These are phyloP conservation scores for Brasilioporus rufonigricans DNA, from an alignment of 768 basidiomycete genomes.

Conservation along the genomic window DNA sequence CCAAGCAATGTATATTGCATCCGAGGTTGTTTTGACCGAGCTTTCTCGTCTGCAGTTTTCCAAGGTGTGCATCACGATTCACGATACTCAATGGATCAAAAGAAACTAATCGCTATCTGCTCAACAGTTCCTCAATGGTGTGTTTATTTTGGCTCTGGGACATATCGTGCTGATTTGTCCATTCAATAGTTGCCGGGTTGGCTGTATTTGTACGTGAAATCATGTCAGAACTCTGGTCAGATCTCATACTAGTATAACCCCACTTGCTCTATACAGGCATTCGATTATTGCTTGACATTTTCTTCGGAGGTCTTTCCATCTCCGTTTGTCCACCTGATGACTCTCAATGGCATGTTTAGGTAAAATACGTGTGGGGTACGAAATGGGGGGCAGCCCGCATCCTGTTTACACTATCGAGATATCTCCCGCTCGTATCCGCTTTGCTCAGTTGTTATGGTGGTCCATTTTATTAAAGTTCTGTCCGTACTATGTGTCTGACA, in stretches of 20 bases:
- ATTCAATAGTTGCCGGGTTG: constrained; percentile 18
- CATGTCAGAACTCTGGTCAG: background rate
- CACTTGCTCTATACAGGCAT: constrained; percentile 2
- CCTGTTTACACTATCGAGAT: constrained; percentile 28
- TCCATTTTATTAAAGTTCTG: background rate
- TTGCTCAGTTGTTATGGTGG: constrained; percentile 21
- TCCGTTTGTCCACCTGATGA: background rate
- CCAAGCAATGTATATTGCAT: constrained; percentile 6
- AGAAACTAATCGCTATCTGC: background rate
- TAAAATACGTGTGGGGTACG: constrained; percentile 23
- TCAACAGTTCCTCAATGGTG: constrained; percentile 21
- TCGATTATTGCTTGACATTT: constrained; percentile 26
- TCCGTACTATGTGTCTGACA: background rate
- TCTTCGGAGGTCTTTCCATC: constrained; percentile 17
- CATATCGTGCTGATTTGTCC: background rate
- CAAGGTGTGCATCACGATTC: constrained; percentile 12
- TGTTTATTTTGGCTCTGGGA: background rate
- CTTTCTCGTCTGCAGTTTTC: constrained; percentile 18
- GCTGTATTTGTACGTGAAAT: constrained; percentile 13
- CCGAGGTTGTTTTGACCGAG: constrained; percentile 5
- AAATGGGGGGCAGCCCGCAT: constrained; percentile 22
- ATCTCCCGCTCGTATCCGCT: constrained; percentile 23
- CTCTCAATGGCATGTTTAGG: constrained; percentile 11
- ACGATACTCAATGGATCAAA: background rate
- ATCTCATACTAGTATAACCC: background rate